Evolutionary conservation across 331 rosid genomes (phyloP).

Genomic region (Acacia pycnantha): DNA sequence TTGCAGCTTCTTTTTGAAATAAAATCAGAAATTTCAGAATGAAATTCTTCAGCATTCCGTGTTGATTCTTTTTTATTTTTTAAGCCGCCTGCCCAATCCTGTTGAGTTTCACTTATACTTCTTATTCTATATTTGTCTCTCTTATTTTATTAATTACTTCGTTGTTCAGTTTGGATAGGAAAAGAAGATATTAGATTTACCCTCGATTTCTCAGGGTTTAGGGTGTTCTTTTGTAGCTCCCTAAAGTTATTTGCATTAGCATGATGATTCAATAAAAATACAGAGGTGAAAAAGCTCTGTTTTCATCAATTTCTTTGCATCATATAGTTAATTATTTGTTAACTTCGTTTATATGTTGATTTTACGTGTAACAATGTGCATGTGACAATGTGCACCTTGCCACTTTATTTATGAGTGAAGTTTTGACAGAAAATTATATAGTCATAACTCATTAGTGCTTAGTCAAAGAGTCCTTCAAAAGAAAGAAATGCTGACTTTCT

Average conservation of each 20-base stretch:
- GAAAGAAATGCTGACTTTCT: background rate
- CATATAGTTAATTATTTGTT: background rate
- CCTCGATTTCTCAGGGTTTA: background rate
- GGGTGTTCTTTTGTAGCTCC: background rate
- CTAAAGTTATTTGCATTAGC: background rate
- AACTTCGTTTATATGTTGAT: conserved; percentile 4
- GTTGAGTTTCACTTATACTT: no score
- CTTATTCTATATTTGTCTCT: background rate
- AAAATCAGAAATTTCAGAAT: background rate
- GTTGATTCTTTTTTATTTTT: no score
- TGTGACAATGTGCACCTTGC: background rate
- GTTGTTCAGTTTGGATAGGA: background rate
- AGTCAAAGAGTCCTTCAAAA: background rate
- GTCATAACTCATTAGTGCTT: background rate
- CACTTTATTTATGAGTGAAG: background rate
- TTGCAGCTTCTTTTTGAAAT: background rate
- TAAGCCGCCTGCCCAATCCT: background rate
- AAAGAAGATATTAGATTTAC: background rate
- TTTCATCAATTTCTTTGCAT: conserved; percentile 3
- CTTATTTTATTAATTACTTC: no score
- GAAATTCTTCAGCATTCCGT: background rate
- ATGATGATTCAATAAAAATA: no score
- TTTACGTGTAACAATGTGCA: background rate
- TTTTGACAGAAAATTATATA: background rate
- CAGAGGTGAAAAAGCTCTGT: no score